Evolutionary conservation across 176 grass and related monocot species (phyloP), one percentile per base, ranked within the genome.

Genomic region (bread wheat (Triticum aestivum)): DNA sequence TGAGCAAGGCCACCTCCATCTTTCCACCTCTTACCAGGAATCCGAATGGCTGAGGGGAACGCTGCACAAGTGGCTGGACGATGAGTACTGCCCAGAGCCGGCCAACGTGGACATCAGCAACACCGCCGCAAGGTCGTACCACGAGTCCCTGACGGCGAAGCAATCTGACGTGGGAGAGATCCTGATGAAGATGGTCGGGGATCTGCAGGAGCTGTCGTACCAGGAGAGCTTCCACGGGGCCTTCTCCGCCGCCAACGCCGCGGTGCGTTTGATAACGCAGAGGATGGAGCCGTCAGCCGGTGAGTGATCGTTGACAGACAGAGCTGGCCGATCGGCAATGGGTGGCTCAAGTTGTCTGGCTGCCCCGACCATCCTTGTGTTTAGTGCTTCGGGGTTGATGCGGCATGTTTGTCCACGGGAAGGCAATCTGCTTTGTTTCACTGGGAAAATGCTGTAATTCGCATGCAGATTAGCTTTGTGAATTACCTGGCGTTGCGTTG

Each of bases 71-170:
- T 98, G 96, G 96, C 86, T 98, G 18, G 93, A 98, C 0, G 91
- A 95, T 0, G 93, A 95, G 75, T 98, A 94, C 73, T 98, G 93
- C 83, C 96, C 96, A 0, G 96, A 98, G 82, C 74, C 93, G 0
- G 81, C 96, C 82, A 98, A 98, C 30, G 78, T 91, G 38, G 96
- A 94, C 75, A 98, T 98, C 87, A 98, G 96, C 84, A 91, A 66
- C 77, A 86, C 92, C 0, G 91, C 96, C 0, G 91, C 93, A 7
- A 39, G 89, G 58, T 98, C 96, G 4, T 95, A 88, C 83, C 80
- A 47, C 0, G 89, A 95, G 66, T 95, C 93, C 6, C 71, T 98
- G 38, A 84, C 49, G 38, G 86, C 78, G 11, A 84, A 89, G 38
- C 84, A 92, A 63, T 90, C 96, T 8, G 93, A 98, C 44, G 72